These are phyloP conservation scores for Cercospora nicotianae DNA, from an alignment of 2,329 filamentous ascomycete species.

Conservation along the genomic window DNA sequence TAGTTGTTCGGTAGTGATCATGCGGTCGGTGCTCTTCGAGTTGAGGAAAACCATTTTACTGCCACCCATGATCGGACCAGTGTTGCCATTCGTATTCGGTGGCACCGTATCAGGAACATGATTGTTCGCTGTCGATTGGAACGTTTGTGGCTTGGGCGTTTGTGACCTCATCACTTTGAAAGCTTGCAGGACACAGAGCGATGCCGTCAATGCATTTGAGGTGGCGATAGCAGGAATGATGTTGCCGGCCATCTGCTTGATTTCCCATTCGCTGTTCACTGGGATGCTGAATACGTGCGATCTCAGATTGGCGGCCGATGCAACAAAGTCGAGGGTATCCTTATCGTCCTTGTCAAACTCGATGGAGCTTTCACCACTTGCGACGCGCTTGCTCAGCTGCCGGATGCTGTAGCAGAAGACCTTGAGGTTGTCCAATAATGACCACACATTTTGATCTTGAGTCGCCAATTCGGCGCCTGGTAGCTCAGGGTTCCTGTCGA, in stretches of 20 bases:
- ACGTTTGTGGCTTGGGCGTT: conserved; percentile 16
- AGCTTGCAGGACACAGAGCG: conserved; percentile 85
- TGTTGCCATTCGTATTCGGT: conserved; percentile 20
- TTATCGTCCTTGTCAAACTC: conserved; percentile 96
- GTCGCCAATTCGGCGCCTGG: conserved; percentile 54
- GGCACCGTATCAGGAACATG: conserved; percentile 11
- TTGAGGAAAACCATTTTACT: conserved; percentile 79
- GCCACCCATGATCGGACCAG: conserved; percentile 30
- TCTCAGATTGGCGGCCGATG: conserved; percentile 84
- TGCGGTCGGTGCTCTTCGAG: conserved; percentile 61
- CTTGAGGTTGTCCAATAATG: conserved; percentile 75
- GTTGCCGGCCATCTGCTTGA: conserved; percentile 98
- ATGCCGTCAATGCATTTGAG: conserved; percentile 93
- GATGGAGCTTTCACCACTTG: conserved; percentile 62
- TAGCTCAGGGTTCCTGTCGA: conserved; percentile 29
- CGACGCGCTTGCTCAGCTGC: conserved; percentile 71
- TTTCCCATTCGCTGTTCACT: conserved; percentile 86
- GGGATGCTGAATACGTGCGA: conserved; percentile 89
- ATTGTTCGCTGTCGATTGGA: conserved; percentile 19
- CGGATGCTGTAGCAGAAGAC: conserved; percentile 84
- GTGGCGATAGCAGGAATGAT: conserved; percentile 98
- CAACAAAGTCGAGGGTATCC: conserved; percentile 92
- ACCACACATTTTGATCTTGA: conserved; percentile 74
- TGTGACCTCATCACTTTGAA: conserved; percentile 80
- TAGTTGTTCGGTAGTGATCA: conserved; percentile 57